These are phyloP conservation scores for Phialocephala sp. DNA, from an alignment of 2,329 filamentous ascomycete species.

Conservation along the genomic window DNA sequence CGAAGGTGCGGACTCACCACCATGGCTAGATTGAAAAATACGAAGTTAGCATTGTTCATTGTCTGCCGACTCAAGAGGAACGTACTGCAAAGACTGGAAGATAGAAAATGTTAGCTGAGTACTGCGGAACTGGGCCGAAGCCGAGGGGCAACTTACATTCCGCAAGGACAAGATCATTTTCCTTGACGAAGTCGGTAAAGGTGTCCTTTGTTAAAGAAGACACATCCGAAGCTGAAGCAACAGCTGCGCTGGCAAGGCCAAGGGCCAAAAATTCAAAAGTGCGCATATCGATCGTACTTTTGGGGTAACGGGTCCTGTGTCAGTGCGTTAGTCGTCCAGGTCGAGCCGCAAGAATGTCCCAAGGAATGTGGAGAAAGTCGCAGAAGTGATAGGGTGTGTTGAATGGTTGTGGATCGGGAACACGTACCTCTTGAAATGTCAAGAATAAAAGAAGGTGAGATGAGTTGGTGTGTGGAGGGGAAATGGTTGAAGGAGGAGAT, in stretches of 20 bases:
- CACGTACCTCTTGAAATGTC: constrained; percentile 25
- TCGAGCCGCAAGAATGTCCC: constrained; percentile 1
- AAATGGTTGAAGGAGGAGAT: constrained; percentile 32
- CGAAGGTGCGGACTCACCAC: constrained; percentile 40
- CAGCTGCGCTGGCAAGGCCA: constrained; percentile 49
- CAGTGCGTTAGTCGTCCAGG: constrained; percentile 22
- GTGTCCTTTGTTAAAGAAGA: constrained; percentile 82
- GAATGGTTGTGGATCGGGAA: neutral
- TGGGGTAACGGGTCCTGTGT: constrained; percentile 26
- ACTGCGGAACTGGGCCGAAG: constrained; percentile 17
- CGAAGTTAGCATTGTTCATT: constrained; percentile 36
- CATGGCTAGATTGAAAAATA: constrained; percentile 41
- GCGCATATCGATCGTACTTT: constrained; percentile 37
- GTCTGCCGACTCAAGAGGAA: constrained; percentile 55
- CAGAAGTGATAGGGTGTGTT: constrained; percentile 2
- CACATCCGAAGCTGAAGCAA: constrained; percentile 80
- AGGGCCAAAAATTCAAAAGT: constrained; percentile 42
- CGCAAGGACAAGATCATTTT: constrained; percentile 87
- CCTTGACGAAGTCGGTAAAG: constrained; percentile 85
- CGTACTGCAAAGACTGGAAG: constrained; percentile 86
- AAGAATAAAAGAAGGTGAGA: constrained; percentile 17
- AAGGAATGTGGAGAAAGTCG: neutral
- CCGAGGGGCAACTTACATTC: constrained; percentile 72
- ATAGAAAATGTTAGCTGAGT: constrained; percentile 29
- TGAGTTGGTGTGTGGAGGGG: constrained; percentile 7